Percentiles rank a stretch among this genome's conserved stretches.
phyloP scores from a whole-genome alignment of 306 rosid species.

The Malus sylvestris region DNA sequence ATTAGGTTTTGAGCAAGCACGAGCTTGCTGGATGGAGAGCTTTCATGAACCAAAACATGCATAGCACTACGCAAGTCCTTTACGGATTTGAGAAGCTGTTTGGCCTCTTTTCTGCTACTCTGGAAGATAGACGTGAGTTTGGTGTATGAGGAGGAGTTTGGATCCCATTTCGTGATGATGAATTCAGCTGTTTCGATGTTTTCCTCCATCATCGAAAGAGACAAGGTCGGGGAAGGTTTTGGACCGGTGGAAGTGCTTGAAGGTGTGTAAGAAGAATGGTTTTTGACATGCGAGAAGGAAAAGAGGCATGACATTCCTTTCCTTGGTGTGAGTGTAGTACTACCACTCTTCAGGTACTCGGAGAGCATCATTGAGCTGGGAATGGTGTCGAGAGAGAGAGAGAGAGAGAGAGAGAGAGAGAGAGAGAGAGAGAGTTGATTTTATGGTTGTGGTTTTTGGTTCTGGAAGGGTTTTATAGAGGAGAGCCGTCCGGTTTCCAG shows the following conservation, averaged over 20 bases:
- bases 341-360: conserved; percentile 5
- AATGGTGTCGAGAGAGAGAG: background rate
- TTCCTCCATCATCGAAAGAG: conserved; percentile 26
- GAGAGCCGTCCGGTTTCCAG: conserved; percentile 2
- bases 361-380: background rate
- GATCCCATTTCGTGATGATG: conserved; percentile 43
- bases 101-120: conserved; percentile 29
- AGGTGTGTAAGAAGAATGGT: conserved; percentile 9
- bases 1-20: conserved; percentile 37
- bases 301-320: conserved; percentile 20
- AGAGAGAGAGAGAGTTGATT: background rate
- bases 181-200: conserved; percentile 20
- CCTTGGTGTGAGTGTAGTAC: background rate
- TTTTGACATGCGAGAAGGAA: conserved; percentile 22
- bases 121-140: conserved; percentile 34
- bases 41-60: conserved; percentile 22
- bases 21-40: conserved; percentile 24
- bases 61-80: conserved; percentile 25
- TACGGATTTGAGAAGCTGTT: conserved; percentile 27
- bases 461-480: conserved; percentile 12
- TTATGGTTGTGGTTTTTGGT: background rate
- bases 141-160: conserved; percentile 22
- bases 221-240: background rate
- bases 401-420: background rate
- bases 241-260: conserved; percentile 6